Percentiles rank a stretch among this genome's conserved stretches.
Evolutionary conservation across 306 rosid genomes (phyloP).

Genomic region (Betula pendula): DNA sequence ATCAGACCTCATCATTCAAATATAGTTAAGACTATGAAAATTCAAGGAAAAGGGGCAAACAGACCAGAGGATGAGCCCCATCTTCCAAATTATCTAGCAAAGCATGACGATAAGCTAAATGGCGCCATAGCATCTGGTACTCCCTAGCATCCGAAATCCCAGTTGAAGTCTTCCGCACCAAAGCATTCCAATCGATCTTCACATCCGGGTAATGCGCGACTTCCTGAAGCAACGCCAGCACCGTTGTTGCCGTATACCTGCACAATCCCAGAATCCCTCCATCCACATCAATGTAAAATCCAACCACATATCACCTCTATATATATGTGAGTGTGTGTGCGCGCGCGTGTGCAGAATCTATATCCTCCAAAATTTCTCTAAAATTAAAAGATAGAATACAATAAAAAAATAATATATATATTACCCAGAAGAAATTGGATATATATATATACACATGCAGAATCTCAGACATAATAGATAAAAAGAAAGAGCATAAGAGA

Average conservation of each 20-base stretch:
- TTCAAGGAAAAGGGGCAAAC: constrained; percentile 12
- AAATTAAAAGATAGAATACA: constrained; percentile 5
- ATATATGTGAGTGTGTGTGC: no score
- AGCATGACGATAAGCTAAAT: constrained; percentile 67
- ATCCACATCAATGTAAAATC: not conserved
- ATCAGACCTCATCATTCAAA: no score
- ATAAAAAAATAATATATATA: not conserved
- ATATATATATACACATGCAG: not conserved
- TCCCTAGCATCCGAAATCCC: constrained; percentile 84
- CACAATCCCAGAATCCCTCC: constrained; percentile 7
- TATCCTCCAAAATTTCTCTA: not conserved
- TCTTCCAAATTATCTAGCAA: constrained; percentile 44
- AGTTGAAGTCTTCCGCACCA: constrained; percentile 67
- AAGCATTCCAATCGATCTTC: constrained; percentile 75
- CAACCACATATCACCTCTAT: no score
- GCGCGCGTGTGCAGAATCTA: no score
- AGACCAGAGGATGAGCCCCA: constrained; percentile 60
- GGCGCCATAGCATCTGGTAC: constrained; percentile 92
- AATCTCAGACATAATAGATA: not conserved
- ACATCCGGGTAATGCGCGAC: constrained; percentile 40
- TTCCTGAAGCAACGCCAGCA: constrained; percentile 73
- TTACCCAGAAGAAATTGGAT: not conserved
- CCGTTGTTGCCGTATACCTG: constrained; percentile 58
- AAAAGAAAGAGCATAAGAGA: not conserved
- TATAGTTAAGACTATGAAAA: no score